These are phyloP conservation scores for Cryptococcus sp. DNA, from an alignment of 1,284 basidiomycete species.

Conservation along the genomic window DNA sequence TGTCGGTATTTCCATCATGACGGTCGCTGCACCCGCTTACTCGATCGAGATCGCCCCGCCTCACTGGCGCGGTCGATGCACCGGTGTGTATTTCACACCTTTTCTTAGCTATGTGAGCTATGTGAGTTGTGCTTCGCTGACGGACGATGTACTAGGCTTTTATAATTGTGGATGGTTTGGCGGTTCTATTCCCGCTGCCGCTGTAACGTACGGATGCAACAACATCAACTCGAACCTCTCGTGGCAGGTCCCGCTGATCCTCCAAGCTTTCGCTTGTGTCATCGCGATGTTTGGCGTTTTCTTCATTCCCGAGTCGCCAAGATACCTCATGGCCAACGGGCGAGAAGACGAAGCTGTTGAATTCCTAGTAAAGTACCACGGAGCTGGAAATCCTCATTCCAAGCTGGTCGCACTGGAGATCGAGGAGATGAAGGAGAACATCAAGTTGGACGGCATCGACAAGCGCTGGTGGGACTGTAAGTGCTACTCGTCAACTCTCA, in stretches of 20 bases:
- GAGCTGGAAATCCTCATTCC: constrained; percentile 30
- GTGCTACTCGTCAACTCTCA: constrained; percentile 1
- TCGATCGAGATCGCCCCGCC: constrained; percentile 62
- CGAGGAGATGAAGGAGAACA: constrained; percentile 61
- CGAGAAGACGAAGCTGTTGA: constrained; percentile 40
- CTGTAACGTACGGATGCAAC: constrained; percentile 41
- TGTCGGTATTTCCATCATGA: constrained; percentile 48
- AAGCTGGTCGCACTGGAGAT: constrained; percentile 56
- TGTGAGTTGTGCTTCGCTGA: not conserved
- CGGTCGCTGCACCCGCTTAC: constrained; percentile 59
- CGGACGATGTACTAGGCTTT: constrained; percentile 36
- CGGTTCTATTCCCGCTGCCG: constrained; percentile 40
- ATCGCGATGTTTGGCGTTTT: constrained; percentile 26
- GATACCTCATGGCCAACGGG: constrained; percentile 50
- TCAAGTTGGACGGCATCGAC: constrained; percentile 61
- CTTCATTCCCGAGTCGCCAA: constrained; percentile 47
- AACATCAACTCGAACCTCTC: constrained; percentile 34
- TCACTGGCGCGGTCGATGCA: constrained; percentile 64
- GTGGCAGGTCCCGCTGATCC: constrained; percentile 41
- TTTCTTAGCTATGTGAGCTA: not conserved
- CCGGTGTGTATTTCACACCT: constrained; percentile 50
- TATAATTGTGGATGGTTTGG: constrained; percentile 52
- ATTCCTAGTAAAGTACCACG: constrained; percentile 42
- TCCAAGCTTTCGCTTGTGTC: constrained; percentile 35
- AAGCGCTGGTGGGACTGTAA: constrained; percentile 61